A percentile compares a stretch with the other conserved stretches of the same genome.
phyloP scores from a whole-genome alignment of 2,329 filamentous ascomycete genomes.

The Davidsoniella eucalypti region DNA sequence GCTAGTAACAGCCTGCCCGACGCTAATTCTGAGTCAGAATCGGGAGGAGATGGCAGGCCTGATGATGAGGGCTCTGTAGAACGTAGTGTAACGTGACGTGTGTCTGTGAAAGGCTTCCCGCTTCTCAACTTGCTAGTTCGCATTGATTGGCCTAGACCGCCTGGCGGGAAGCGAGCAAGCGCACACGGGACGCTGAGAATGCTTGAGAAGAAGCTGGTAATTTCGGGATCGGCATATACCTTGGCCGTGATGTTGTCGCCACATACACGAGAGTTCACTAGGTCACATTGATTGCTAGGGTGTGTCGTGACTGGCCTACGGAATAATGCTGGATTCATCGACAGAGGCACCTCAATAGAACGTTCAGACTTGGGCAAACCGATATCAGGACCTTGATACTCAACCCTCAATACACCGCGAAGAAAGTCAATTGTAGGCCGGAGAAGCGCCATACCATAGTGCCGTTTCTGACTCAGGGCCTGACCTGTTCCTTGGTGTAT shows the following conservation, averaged over 20 bases:
- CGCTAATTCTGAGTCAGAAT: conserved; percentile 35
- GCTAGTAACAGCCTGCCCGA: conserved; percentile 53
- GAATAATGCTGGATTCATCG: conserved; percentile 46
- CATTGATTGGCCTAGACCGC: conserved; percentile 38
- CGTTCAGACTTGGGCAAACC: conserved; percentile 18
- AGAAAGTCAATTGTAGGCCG: conserved; percentile 58
- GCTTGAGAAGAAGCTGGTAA: conserved; percentile 63
- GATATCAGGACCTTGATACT: conserved; percentile 24
- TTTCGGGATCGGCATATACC: conserved; percentile 46
- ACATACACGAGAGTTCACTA: conserved; percentile 49
- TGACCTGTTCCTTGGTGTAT: conserved; percentile 73
- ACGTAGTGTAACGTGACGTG: too few relatives aligned
- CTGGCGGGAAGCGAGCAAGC: conserved; percentile 66
- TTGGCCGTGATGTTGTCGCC: conserved; percentile 60
- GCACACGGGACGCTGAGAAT: conserved; percentile 65
- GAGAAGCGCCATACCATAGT: conserved; percentile 76
- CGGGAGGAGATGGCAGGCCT: conserved; percentile 32
- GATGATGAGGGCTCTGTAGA: not conserved
- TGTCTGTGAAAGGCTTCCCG: conserved; percentile 1
- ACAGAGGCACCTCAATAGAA: conserved; percentile 43
- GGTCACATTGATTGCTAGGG: too few relatives aligned
- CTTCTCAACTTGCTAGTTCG: conserved; percentile 46
- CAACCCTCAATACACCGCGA: conserved; percentile 46
- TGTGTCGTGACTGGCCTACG: conserved; percentile 14
- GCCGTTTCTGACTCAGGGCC: conserved; percentile 74